Conservation (phyloP, 2,329 filamentous ascomycete genomes). For the Leptographium lundbergii region DNA sequence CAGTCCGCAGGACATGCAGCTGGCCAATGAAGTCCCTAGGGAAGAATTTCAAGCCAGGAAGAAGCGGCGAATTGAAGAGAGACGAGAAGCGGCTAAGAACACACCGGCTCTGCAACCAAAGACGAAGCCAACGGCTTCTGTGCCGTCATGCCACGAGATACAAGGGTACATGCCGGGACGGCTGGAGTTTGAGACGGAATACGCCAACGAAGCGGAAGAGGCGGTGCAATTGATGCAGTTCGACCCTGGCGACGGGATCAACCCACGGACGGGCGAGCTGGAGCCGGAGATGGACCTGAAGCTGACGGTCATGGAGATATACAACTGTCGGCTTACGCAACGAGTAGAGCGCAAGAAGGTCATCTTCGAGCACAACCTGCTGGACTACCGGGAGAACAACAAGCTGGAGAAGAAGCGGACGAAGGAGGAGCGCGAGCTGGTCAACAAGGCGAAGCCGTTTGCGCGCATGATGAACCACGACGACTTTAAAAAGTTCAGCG, state of each 20-base stretch:
- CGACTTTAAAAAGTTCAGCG: slow-evolving; percentile 77
- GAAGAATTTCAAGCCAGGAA: slow-evolving; percentile 90
- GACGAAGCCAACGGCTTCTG: slow-evolving; percentile 89
- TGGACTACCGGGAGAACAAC: slow-evolving; percentile 88
- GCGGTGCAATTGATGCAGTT: slow-evolving; percentile 98
- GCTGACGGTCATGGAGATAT: slow-evolving; percentile 96
- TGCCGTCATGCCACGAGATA: slow-evolving; percentile 93
- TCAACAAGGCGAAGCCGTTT: slow-evolving; percentile 92
- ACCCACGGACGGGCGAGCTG: slow-evolving; percentile 68
- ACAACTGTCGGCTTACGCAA: slow-evolving; percentile 82
- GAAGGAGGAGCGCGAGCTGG: slow-evolving; percentile 83
- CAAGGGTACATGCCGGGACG: slow-evolving; percentile 98
- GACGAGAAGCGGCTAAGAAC: slow-evolving; percentile 76
- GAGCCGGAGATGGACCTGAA: slow-evolving; percentile 97
- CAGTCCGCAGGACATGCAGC: slow-evolving; percentile 64
- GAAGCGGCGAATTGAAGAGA: slow-evolving; percentile 84
- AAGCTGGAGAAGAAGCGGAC: slow-evolving; percentile 87
- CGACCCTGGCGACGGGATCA: slow-evolving; percentile 87
- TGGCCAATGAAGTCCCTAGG: slow-evolving; percentile 70
- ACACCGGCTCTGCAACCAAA: slow-evolving; percentile 76
- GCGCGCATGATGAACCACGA: slow-evolving; percentile 91
- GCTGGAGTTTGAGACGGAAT: slow-evolving; percentile 93
- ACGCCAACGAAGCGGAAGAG: slow-evolving; percentile 95
- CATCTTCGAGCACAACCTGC: slow-evolving; percentile 84
- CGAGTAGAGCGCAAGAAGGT: slow-evolving; percentile 92